Evolutionary conservation across 192 early-diverging fungal species (phyloP).

Genomic region (Linnemannia hyalina): DNA sequence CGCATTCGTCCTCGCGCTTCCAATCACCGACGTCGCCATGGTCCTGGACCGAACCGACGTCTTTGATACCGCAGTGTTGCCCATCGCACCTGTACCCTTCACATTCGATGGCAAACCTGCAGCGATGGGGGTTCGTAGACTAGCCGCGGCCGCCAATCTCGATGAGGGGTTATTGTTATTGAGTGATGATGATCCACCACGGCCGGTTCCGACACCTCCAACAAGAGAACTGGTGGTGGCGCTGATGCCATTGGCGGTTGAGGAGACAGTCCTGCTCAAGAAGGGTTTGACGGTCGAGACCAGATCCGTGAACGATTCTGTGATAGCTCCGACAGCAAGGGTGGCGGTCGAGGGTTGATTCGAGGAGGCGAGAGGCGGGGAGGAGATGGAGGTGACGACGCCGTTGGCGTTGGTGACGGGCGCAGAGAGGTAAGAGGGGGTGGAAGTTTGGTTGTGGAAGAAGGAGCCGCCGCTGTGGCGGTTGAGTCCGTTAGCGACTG

Average conservation of each 20-base stretch:
- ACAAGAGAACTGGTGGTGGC: constrained; percentile 16
- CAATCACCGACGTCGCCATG: constrained; percentile 51
- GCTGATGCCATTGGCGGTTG: constrained; percentile 2
- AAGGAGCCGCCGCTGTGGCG: constrained; percentile 21
- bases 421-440: neutral
- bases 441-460: constrained; percentile 1
- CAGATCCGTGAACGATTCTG: constrained; percentile 34
- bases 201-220: constrained; percentile 19
- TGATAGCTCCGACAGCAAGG: constrained; percentile 19
- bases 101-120: constrained; percentile 40
- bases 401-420: constrained; percentile 19
- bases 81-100: constrained; percentile 40
- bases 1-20: constrained; percentile 36
- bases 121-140: constrained; percentile 46
- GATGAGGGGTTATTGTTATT: constrained; percentile 16
- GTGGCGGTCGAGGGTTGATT: constrained; percentile 24
- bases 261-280: constrained; percentile 20
- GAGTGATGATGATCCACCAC: neutral
- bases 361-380: constrained; percentile 8
- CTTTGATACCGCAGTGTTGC: constrained; percentile 39
- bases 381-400: constrained; percentile 26
- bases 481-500: neutral
- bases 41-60: constrained; percentile 30
- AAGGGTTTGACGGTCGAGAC: constrained; percentile 50
- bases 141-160: constrained; percentile 28